Percentiles rank a stretch among this genome's conserved stretches.
These are phyloP conservation scores for Exophiala sideris DNA, from an alignment of 2,329 filamentous ascomycete species.

Conservation along the genomic window DNA sequence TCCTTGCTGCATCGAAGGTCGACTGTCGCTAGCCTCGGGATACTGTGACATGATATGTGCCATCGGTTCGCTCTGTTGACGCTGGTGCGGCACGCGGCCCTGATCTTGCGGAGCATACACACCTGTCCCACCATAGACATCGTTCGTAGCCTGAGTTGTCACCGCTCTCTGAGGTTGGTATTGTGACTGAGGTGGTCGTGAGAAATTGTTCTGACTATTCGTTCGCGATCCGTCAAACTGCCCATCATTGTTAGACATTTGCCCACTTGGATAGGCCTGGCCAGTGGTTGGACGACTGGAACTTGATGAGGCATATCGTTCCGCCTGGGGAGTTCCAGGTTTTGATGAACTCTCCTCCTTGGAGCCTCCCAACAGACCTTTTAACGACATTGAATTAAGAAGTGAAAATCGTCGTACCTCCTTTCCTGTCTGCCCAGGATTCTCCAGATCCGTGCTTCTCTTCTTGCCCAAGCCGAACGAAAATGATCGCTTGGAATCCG, in stretches of 20 bases:
- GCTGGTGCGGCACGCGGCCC: slow-evolving; percentile 27
- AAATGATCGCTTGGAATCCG: slow-evolving; percentile 72
- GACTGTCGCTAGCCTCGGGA: slow-evolving; percentile 39
- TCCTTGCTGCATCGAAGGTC: slow-evolving; percentile 42
- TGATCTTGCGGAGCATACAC: slow-evolving; percentile 25
- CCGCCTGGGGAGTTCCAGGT: slow-evolving; percentile 37
- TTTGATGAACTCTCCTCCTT: slow-evolving; percentile 47
- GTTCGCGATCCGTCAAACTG: slow-evolving; percentile 22
- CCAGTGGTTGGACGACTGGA: slow-evolving; percentile 13
- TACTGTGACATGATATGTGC: slow-evolving; percentile 30
- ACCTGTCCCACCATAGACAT: slow-evolving; percentile 30
- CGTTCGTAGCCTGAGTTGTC: slow-evolving; percentile 12
- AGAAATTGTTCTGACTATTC: slow-evolving; percentile 25
- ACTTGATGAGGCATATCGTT: slow-evolving; percentile 24
- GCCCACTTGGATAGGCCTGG: slow-evolving; percentile 12
- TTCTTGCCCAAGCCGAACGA: slow-evolving; percentile 68
- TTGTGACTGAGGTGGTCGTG: slow-evolving; percentile 26
- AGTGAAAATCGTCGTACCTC: slow-evolving; percentile 65
- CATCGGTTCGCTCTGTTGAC: slow-evolving; percentile 37
- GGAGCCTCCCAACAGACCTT: slow-evolving; percentile 60
- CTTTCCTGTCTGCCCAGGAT: slow-evolving; percentile 55
- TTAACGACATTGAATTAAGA: slow-evolving; percentile 62
- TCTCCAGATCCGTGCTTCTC: slow-evolving; percentile 65
- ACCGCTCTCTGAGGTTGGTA: slow-evolving; percentile 14
- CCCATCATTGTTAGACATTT: slow-evolving; percentile 20